Conservation (phyloP, 2,329 filamentous ascomycete genomes). For the Phoma sp. region DNA sequence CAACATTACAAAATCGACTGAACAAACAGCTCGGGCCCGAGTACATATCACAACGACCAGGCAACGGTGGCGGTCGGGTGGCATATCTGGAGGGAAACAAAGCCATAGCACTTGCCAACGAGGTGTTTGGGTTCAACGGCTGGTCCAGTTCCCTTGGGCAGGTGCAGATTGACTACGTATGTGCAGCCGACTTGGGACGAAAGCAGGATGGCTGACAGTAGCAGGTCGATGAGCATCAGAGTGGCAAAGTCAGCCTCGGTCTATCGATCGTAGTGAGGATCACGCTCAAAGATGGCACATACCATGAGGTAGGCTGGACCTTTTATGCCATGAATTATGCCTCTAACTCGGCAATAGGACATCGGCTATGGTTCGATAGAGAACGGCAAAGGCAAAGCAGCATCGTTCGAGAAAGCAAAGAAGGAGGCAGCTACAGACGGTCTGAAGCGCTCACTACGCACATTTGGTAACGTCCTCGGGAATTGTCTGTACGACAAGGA, state of each 20-base stretch:
- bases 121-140: conserved; percentile 95
- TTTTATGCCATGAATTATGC: not conserved
- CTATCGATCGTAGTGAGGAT: conserved; percentile 90
- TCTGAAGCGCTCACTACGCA: conserved; percentile 85
- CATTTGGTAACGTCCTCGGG: conserved; percentile 95
- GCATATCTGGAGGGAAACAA: conserved; percentile 97
- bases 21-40: conserved; percentile 95
- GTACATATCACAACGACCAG: conserved; percentile 86
- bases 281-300: conserved; percentile 91
- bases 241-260: conserved; percentile 80
- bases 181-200: conserved; percentile 26
- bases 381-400: conserved; percentile 93
- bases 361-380: conserved; percentile 97
- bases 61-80: conserved; percentile 82
- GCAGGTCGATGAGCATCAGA: conserved; percentile 80
- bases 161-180: conserved; percentile 88
- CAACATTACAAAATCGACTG: conserved; percentile 82
- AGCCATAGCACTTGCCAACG: conserved; percentile 91
- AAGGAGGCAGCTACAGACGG: conserved; percentile 97
- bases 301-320: conserved; percentile 69
- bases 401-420: conserved; percentile 97
- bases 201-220: conserved; percentile 21
- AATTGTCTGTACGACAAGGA: conserved; percentile 99
- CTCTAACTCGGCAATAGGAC: conserved; percentile 59
- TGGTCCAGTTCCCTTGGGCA: conserved; percentile 97